Percentiles rank a stretch among this genome's conserved stretches.
These are phyloP conservation scores for Floccularia luteovirens DNA, from an alignment of 768 basidiomycete genomes.

Conservation along the genomic window DNA sequence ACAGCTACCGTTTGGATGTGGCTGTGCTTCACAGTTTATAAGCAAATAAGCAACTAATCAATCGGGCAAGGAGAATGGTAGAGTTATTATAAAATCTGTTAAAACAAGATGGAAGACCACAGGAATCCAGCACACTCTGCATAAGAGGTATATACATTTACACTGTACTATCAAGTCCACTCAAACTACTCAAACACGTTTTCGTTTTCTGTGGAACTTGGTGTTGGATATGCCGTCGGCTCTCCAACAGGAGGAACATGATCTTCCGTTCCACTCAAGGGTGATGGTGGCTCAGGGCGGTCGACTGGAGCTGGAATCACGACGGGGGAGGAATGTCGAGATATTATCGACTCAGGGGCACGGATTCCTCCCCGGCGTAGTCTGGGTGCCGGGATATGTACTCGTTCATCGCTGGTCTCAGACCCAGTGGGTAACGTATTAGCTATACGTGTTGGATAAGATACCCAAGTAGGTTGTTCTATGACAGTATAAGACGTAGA, in stretches of 20 bases:
- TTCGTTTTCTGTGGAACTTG: conserved; percentile 37
- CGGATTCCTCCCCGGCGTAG: conserved; percentile 62
- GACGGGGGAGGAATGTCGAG: conserved; percentile 36
- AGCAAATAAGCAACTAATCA: not conserved
- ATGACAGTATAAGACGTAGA: not conserved
- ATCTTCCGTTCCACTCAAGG: conserved; percentile 4
- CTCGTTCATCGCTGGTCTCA: conserved; percentile 26
- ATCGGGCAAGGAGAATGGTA: not conserved
- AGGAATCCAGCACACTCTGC: no score
- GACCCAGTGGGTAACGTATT: not conserved
- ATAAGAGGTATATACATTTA: conserved; percentile 2
- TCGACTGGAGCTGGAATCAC: not conserved
- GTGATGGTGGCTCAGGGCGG: conserved; percentile 5
- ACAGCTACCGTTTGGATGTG: conserved; percentile 3
- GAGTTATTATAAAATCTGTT: no score
- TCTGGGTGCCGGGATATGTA: conserved; percentile 31
- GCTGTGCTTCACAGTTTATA: no score
- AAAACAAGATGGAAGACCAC: no score
- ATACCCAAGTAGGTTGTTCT: conserved; percentile 4
- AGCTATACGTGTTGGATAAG: not conserved
- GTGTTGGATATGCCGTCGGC: conserved; percentile 37
- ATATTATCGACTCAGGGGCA: conserved; percentile 53
- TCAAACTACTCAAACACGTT: conserved; percentile 20
- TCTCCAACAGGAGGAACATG: conserved; percentile 12
- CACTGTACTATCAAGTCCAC: not conserved